Conservation (phyloP, 164 flowering plant species). For the Liquidambar formosana region DNA sequence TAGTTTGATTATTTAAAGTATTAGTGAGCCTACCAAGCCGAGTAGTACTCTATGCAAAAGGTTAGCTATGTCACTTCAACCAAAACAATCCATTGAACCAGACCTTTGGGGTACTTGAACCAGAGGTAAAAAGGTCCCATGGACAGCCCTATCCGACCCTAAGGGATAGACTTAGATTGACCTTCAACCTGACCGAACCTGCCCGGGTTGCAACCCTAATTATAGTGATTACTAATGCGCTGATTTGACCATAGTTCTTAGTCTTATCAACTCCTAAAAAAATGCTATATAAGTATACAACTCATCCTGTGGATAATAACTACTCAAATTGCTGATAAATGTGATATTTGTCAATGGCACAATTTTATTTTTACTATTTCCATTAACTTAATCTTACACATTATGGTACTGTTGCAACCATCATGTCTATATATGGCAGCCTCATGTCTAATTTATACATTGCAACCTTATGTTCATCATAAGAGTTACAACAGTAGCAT, state of each 20-base stretch:
- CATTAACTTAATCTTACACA: neutral
- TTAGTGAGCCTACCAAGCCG: too few species aligned
- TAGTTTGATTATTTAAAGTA: too few species aligned
- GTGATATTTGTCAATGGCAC: neutral
- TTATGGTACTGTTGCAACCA: neutral
- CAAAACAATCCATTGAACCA: neutral
- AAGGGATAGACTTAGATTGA: too few species aligned
- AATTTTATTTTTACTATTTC: too few species aligned
- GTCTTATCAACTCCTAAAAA: neutral
- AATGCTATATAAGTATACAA: neutral
- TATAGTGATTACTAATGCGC: too few species aligned
- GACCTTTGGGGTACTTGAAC: too few species aligned
- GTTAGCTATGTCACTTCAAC: neutral
- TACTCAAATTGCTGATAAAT: neutral
- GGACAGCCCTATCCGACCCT: too few species aligned
- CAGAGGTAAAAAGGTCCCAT: too few species aligned
- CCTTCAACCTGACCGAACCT: too few species aligned
- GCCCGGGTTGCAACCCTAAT: too few species aligned
- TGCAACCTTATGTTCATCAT: neutral
- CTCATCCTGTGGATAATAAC: neutral
- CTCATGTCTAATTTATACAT: neutral
- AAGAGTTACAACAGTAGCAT: neutral
- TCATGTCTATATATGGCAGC: neutral
- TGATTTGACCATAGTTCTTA: too few species aligned
- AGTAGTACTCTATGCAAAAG: too few species aligned